Base-by-base conservation (phyloP, 108 stramenopile species). In the Aurantiochytrium sp. region DNA sequence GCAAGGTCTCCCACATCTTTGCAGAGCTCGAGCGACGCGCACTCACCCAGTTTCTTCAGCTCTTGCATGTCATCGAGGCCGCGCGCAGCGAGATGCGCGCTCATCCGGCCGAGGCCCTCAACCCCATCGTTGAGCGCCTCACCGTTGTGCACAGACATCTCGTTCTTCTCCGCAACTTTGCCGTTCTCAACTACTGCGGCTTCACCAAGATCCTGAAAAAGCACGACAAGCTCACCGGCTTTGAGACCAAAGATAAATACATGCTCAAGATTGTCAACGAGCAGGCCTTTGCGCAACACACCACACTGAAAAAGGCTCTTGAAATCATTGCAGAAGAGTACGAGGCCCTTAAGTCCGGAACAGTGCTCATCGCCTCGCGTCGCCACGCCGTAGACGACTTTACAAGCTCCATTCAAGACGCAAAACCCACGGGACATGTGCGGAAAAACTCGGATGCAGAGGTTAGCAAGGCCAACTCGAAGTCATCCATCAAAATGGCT, bases 171-270 rank as follows among this genome's bases (percentile, higher is more conserved):
- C 98, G 98, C 89, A 98, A 97, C 44, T 99, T 94, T 89, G 98
- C 98, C 28, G 98, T 99, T 87, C 98, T 99, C 97, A 99, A 97
- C 23, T 99, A 98, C 91, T 98, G 97, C 90, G 95, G 95, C 69
- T 97, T 98, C 93, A 96, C 92, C 87, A 99, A 99, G 93, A 98
- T 98, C 71, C 91, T 99, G 60, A 99, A 99, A 95, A 99, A 99
- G 93, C 98, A 99, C 92, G 98, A 99, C 95, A 99, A 98, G 91
- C 91, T 95, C 59, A 97, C 98, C 4, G 96, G 97, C 72, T 97
- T 94, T 60, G 87, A 92, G 42, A 97, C 96, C 23, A 60, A 94
- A 29, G 92, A 90, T 51, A 95, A 96, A 47, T 97, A 96, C 89
- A 97, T 97, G 97, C 93, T 83, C 49, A 47, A 53, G 16, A 83